Conservation (phyloP, 1,284 basidiomycete genomes). For the Ceratobasidium theobromae region DNA sequence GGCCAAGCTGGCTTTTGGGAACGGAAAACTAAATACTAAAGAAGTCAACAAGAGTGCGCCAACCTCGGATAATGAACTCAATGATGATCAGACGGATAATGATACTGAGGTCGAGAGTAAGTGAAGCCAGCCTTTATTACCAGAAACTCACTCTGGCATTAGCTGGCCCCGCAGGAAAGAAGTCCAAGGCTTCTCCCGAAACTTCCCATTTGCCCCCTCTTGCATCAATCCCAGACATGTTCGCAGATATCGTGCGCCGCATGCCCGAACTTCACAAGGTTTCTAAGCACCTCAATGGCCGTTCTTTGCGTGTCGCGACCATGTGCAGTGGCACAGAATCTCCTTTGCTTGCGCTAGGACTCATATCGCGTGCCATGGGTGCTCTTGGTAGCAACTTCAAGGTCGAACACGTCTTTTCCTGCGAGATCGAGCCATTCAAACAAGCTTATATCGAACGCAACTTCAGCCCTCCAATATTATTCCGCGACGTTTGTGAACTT, state of each 20-base stretch:
- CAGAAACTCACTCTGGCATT: background rate
- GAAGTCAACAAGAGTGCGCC: constrained; percentile 5
- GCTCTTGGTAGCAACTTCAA: constrained; percentile 68
- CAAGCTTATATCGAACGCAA: constrained; percentile 98
- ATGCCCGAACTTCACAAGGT: constrained; percentile 70
- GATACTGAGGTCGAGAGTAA: constrained; percentile 2
- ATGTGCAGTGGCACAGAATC: constrained; percentile 99
- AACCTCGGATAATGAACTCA: constrained; percentile 15
- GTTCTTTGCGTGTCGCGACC: constrained; percentile 89
- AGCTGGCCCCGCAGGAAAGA: constrained; percentile 32
- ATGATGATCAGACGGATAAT: constrained; percentile 17
- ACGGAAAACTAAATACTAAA: constrained; percentile 18
- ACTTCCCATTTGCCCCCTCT: constrained; percentile 77
- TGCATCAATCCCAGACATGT: constrained; percentile 78
- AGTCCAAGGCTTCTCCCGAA: constrained; percentile 47
- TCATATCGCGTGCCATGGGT: constrained; percentile 74
- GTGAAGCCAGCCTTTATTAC: background rate
- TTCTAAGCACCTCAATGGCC: constrained; percentile 70
- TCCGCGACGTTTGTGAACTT: constrained; percentile 92
- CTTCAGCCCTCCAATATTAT: constrained; percentile 87
- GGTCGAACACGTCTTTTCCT: constrained; percentile 93
- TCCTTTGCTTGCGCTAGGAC: constrained; percentile 83
- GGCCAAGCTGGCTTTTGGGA: constrained; percentile 14
- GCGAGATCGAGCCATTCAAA: constrained; percentile 98
- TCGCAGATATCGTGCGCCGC: constrained; percentile 75